Base-by-base conservation (phyloP, 768 basidiomycete genomes). In the Hysterangium stoloniferum region DNA sequence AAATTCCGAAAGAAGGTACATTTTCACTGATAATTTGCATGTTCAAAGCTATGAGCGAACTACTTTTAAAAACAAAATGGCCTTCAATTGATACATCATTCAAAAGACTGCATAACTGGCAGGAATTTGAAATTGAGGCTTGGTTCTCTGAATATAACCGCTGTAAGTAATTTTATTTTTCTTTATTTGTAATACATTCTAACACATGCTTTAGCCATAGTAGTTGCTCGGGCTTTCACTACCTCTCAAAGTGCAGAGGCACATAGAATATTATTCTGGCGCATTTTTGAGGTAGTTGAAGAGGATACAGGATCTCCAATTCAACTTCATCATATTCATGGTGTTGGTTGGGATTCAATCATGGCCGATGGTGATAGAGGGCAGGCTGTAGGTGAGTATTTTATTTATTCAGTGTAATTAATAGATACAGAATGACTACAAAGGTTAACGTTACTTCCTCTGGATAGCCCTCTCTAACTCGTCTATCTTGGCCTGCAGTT, bases 311-410 rank as follows among this genome's bases (percentile, higher is more conserved):
- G 58, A 3, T 6, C 54, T 4, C 38, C 53, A 0, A 51, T 59
- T 17, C 52, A 44, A 5, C 62, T 62, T 31, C 45, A 54, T 1
- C 57, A 65, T 32, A 65, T 65, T 28, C 52, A 61, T 28, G 60
- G 63, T 1, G 29, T 31, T 22, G 61, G 62, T 2, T 56, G 59
- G 19, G 47, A 56, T 6, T 34, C 55, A 0, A 58, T 58, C 41
- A 56, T 59, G 25, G 61, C 61, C 1, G 64, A 65, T 41, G 54
- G 55, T 2, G 59, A 64, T 45, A 62, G 59, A 45, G 61, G 62
- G 1, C 59, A 64, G 41, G 62, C 59, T 1, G 41, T 55, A 2
- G 60, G 64, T 60, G 25, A 7, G n/a, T n/a, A n/a, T n/a, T n/a
- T n/a, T n/a, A n/a, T n/a, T n/a, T n/a, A n/a, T n/a, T n/a, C n/a